Percentiles rank a stretch among this genome's conserved stretches.
phyloP scores from a whole-genome alignment of 768 basidiomycete species.

The Roridomyces roridus region DNA sequence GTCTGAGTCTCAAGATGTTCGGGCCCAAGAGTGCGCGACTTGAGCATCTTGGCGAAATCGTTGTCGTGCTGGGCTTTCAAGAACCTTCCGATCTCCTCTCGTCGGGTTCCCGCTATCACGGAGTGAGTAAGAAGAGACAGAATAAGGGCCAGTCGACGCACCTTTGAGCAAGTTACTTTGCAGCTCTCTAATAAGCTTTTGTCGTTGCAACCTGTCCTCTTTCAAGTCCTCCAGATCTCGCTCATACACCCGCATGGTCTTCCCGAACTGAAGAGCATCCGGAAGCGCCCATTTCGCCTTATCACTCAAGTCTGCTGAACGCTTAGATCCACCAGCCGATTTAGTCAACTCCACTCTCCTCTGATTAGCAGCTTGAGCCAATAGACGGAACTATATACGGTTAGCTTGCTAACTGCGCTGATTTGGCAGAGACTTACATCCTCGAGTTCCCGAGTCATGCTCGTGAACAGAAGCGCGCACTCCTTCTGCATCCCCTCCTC shows the following conservation, averaged over 20 bases:
- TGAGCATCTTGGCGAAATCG: conserved; percentile 79
- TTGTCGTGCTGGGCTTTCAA: conserved; percentile 78
- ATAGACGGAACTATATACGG: conserved; percentile 45
- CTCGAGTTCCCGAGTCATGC: conserved; percentile 59
- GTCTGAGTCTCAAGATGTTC: conserved; percentile 87
- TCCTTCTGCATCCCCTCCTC: conserved; percentile 76
- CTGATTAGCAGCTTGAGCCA: conserved; percentile 45
- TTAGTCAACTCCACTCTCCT: conserved; percentile 43
- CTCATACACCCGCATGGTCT: conserved; percentile 52
- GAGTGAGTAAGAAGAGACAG: neutral
- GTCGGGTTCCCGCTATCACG: conserved; percentile 72
- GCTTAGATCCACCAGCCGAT: conserved; percentile 44
- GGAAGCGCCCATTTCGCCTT: conserved; percentile 57
- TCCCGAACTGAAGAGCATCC: conserved; percentile 60
- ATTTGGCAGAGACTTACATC: conserved; percentile 50
- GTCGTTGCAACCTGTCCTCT: conserved; percentile 45
- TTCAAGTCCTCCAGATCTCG: conserved; percentile 59
- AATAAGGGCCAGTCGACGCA: conserved; percentile 31
- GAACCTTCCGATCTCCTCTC: conserved; percentile 84
- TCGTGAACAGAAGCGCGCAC: conserved; percentile 54
- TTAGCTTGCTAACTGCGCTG: neutral
- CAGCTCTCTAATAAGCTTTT: conserved; percentile 56
- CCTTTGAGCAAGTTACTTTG: conserved; percentile 75
- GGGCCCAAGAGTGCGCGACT: conserved; percentile 80
- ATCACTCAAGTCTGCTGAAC: conserved; percentile 53